phyloP scores from a whole-genome alignment of 805 yeast species.

The Isabelozyma gotoi region DNA sequence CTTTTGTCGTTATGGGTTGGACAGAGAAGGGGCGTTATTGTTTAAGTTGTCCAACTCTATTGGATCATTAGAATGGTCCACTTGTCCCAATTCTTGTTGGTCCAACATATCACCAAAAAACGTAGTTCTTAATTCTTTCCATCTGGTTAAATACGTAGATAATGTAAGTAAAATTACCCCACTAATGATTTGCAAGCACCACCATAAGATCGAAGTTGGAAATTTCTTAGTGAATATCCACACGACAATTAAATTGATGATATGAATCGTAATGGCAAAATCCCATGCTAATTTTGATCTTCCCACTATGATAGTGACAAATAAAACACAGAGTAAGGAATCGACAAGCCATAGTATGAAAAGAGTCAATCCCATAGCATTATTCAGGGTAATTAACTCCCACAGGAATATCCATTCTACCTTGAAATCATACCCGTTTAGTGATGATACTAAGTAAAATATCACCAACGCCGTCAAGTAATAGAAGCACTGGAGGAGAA shows the following conservation, averaged over 20 bases:
- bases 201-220: constrained; percentile 79
- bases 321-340: constrained; percentile 77
- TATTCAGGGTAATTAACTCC: constrained; percentile 69
- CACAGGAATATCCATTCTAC: constrained; percentile 78
- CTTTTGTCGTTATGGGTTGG: background rate
- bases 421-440: constrained; percentile 70
- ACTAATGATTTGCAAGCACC: constrained; percentile 73
- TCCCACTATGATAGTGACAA: constrained; percentile 85
- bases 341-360: constrained; percentile 79
- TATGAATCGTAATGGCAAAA: constrained; percentile 91
- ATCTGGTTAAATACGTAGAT: constrained; percentile 87
- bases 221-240: constrained; percentile 64
- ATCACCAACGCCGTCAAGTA: constrained; percentile 69
- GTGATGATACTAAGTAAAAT: constrained; percentile 61
- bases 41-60: constrained; percentile 20
- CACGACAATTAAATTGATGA: constrained; percentile 69
- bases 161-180: constrained; percentile 68
- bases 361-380: constrained; percentile 77
- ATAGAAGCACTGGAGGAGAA: constrained; percentile 75
- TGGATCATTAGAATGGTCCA: constrained; percentile 10
- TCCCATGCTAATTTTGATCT: constrained; percentile 94
- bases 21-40: background rate
- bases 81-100: constrained; percentile 46
- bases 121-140: constrained; percentile 87
- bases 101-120: constrained; percentile 84